phyloP scores from a whole-genome alignment of 352 stramenopile species.

The Pythium aristosporum region DNA sequence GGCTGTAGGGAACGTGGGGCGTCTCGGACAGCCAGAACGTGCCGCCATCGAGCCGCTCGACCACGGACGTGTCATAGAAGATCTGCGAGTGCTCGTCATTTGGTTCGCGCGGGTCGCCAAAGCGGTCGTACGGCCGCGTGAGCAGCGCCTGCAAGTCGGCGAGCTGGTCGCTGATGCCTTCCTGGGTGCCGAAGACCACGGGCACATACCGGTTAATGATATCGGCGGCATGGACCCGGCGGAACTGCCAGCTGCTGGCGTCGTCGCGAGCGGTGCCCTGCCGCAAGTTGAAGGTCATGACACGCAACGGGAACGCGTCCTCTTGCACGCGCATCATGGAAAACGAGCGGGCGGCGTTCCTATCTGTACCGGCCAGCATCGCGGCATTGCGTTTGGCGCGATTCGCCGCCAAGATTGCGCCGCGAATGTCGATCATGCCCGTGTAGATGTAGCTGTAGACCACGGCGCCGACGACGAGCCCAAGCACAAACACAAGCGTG shows the following conservation, averaged over 20 bases:
- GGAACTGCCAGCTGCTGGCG: constrained; percentile 31
- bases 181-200: constrained; percentile 33
- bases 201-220: constrained; percentile 39
- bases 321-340: background rate
- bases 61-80: constrained; percentile 37
- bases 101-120: constrained; percentile 28
- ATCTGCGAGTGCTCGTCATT: constrained; percentile 38
- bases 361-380: background rate
- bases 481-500: constrained; percentile 3
- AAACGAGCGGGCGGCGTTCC: background rate
- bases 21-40: constrained; percentile 44
- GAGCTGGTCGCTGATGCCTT: constrained; percentile 36
- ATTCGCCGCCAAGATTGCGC: constrained; percentile 6
- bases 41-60: constrained; percentile 31
- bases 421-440: constrained; percentile 13
- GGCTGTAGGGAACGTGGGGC: constrained; percentile 19
- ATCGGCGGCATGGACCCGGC: constrained; percentile 36
- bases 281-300: constrained; percentile 46
- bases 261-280: constrained; percentile 32
- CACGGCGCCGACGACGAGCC: constrained; percentile 4
- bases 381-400: constrained; percentile 6
- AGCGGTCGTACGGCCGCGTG: constrained; percentile 32
- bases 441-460: constrained; percentile 12
- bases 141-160: constrained; percentile 30
- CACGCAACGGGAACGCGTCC: constrained; percentile 25